These are phyloP conservation scores for Malassezia equina DNA, from an alignment of 1,284 basidiomycete species.

Conservation along the genomic window DNA sequence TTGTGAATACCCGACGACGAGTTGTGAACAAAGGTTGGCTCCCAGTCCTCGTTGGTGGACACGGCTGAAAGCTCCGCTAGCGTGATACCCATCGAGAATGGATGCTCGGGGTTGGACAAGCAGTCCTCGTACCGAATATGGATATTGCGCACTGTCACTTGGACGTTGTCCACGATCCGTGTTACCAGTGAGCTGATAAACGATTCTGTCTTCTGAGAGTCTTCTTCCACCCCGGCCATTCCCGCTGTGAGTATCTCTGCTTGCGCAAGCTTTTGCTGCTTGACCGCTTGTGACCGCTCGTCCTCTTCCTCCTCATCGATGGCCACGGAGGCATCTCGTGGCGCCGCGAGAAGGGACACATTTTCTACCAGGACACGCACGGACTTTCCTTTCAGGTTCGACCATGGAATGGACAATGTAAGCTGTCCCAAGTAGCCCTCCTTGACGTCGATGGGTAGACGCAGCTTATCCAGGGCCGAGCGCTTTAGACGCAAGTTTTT, in stretches of 20 bases:
- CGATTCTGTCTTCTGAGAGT: slow-evolving; percentile 67
- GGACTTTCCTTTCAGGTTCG: slow-evolving; percentile 82
- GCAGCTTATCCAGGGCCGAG: slow-evolving; percentile 88
- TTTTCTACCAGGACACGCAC: slow-evolving; percentile 87
- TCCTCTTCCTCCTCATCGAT: slow-evolving; percentile 79
- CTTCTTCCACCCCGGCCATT: slow-evolving; percentile 50
- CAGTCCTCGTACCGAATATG: slow-evolving; percentile 85
- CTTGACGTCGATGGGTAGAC: slow-evolving; percentile 86
- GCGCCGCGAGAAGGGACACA: slow-evolving; percentile 85
- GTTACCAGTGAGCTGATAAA: slow-evolving; percentile 73
- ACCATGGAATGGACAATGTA: slow-evolving; percentile 87
- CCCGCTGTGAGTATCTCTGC: slow-evolving; percentile 64
- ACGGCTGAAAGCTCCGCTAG: slow-evolving; percentile 82
- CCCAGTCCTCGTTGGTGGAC: slow-evolving; percentile 86
- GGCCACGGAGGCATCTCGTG: slow-evolving; percentile 60
- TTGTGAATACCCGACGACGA: slow-evolving; percentile 83
- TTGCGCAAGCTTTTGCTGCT: slow-evolving; percentile 76
- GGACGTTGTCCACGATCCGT: slow-evolving; percentile 91
- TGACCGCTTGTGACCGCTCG: slow-evolving; percentile 67
- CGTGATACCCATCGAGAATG: slow-evolving; percentile 85
- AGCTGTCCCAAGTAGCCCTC: slow-evolving; percentile 87
- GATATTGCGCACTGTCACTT: slow-evolving; percentile 64
- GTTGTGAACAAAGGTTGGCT: slow-evolving; percentile 88
- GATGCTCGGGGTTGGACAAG: slow-evolving; percentile 87
- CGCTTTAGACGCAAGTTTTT: slow-evolving; percentile 73